Conservation (phyloP, 345 rosid species). For the Lepidium aucheri region DNA sequence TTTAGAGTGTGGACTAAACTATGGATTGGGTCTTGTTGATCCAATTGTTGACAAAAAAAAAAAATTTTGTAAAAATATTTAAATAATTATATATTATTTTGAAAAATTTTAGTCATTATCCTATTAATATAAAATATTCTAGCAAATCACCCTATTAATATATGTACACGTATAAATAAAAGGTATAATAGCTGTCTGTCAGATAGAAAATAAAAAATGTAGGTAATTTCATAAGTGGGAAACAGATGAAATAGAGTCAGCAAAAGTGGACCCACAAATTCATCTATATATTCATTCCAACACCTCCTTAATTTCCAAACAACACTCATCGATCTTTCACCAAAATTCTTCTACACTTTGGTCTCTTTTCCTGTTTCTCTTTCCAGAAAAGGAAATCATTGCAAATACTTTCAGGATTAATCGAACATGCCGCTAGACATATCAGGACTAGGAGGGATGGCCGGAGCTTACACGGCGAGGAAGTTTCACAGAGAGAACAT, state of each 20-base stretch:
- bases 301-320: constrained; percentile 2
- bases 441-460: constrained; percentile 23
- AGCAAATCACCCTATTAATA: too few species aligned
- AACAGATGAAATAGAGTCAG: constrained; percentile 15
- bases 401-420: too few species aligned
- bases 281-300: constrained; percentile 20
- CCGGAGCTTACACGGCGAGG: constrained; percentile 23
- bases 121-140: too few species aligned
- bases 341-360: not conserved
- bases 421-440: constrained; percentile 23
- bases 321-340: constrained; percentile 8
- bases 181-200: not conserved
- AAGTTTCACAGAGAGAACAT: constrained; percentile 23
- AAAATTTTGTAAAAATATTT: too few species aligned
- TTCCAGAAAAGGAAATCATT: too few species aligned
- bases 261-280: constrained; percentile 16
- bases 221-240: constrained; percentile 12
- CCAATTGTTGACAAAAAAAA: too few species aligned
- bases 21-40: too few species aligned
- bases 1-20: too few species aligned
- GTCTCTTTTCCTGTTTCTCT: not conserved
- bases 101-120: too few species aligned
- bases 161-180: not conserved
- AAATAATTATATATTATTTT: too few species aligned
- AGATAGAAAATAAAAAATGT: not conserved